Evolutionary conservation across 208 protist species (phyloP), one percentile per base, ranked within the genome.

Genomic region (Trypanosoma rangeli): DNA sequence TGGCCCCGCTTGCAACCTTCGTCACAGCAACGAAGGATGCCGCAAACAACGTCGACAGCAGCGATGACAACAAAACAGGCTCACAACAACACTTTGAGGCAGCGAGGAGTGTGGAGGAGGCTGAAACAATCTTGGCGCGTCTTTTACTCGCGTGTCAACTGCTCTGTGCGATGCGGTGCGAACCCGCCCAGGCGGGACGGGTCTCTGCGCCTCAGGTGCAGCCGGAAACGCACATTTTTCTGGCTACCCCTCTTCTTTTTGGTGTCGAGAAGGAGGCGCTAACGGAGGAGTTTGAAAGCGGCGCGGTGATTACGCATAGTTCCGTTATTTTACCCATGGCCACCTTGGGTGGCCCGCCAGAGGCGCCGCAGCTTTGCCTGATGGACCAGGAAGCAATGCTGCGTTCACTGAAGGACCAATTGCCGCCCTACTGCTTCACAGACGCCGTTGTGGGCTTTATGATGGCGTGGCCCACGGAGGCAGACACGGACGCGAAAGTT

Each of bases 211-310:
- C 33, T 5, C 44, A 18, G 9, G 35, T 71, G 44, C 56, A 70
- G 22, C 49, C 67, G 55, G 74, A 69, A 33, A 64, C 61, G 31
- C 71, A 80, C 44, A 64, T 90, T 22, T 90, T 78, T 57, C 56
- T 87, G 15, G 81, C 75, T 24, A 80, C 80, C 29, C 81, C 84
- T 8, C 70, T 79, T 70, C 68, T 87, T 16, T 87, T 90, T 64
- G 67, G 74, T 50, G 53, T 72, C 18, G 70, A 73, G 5, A 53
- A 66, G 18, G 70, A 59, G 35, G 68, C 54, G 28, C 13, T 83
- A 26, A 75, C 81, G 10, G 81, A 86, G 5, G 35, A 20, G 0
- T 85, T 85, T 59, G 84, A 90, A 53, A 65, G 64, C 1, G 80
- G 70, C 5, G 74, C 73, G 0, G 61, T 74, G 39, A 64, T 72